Percentiles rank a stretch among this genome's conserved stretches.
phyloP scores from a whole-genome alignment of 768 basidiomycete species.

The Favolaschia claudopus region DNA sequence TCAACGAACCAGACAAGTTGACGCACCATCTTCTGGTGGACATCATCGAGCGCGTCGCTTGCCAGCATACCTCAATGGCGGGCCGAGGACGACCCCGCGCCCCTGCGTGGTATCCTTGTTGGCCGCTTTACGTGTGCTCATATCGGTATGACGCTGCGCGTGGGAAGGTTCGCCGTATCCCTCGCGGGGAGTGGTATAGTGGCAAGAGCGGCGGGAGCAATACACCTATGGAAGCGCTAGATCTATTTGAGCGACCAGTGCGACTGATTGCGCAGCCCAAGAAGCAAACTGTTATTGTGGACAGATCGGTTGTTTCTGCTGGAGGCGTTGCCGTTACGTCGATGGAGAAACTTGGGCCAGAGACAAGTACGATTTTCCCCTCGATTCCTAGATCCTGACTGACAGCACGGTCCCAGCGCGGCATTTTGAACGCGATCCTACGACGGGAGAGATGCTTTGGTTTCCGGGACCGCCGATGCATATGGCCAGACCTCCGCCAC shows the following conservation, averaged over 20 bases:
- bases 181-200: slow-evolving; percentile 42
- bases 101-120: slow-evolving; percentile 71
- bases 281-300: slow-evolving; percentile 35
- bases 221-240: slow-evolving; percentile 20
- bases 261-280: slow-evolving; percentile 31
- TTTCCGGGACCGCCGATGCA: slow-evolving; percentile 73
- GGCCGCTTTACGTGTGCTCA: slow-evolving; percentile 79
- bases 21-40: slow-evolving; percentile 78
- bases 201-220: slow-evolving; percentile 46
- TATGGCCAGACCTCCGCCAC: slow-evolving; percentile 42
- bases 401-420: slow-evolving; percentile 42
- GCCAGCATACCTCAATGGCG: slow-evolving; percentile 62
- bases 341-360: slow-evolving; percentile 56
- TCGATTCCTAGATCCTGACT: background rate
- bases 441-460: slow-evolving; percentile 74
- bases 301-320: slow-evolving; percentile 56
- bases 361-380: slow-evolving; percentile 60
- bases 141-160: slow-evolving; percentile 70
- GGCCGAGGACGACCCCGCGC: slow-evolving; percentile 69
- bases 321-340: slow-evolving; percentile 52
- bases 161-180: slow-evolving; percentile 51
- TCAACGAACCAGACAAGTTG: slow-evolving; percentile 72
- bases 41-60: slow-evolving; percentile 67
- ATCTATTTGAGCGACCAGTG: slow-evolving; percentile 22
- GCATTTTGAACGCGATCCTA: slow-evolving; percentile 69